These are phyloP conservation scores for Pulveroboletus ravenelii DNA, from an alignment of 768 basidiomycete species.

Conservation along the genomic window DNA sequence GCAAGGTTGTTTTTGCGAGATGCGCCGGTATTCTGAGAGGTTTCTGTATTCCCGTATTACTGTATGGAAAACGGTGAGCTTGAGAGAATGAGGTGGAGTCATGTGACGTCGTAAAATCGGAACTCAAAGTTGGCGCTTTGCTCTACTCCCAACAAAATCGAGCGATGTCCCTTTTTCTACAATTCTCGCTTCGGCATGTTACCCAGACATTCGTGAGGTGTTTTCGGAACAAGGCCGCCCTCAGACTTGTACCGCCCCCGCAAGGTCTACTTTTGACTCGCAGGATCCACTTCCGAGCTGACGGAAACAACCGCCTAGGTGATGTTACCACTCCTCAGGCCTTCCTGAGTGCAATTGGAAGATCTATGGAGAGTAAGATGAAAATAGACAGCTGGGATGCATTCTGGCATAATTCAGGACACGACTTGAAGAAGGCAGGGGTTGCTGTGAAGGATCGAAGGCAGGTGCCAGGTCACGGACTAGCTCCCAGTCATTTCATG, in stretches of 20 bases:
- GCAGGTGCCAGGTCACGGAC: constrained; percentile 36
- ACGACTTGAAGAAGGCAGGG: constrained; percentile 60
- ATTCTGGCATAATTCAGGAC: constrained; percentile 60
- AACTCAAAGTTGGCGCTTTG: neutral
- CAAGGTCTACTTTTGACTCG: constrained; percentile 14
- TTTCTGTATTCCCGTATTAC: neutral
- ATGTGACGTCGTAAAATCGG: neutral
- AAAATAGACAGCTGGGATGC: constrained; percentile 64
- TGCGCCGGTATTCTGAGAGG: constrained; percentile 76
- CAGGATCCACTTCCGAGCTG: neutral
- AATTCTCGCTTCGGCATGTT: constrained; percentile 16
- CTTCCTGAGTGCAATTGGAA: constrained; percentile 73
- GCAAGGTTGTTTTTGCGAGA: constrained; percentile 74
- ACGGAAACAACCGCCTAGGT: constrained; percentile 31
- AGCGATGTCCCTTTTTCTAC: constrained; percentile 23
- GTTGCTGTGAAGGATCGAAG: constrained; percentile 65
- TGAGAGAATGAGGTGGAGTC: neutral
- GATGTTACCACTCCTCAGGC: constrained; percentile 51
- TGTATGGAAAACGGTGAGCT: neutral
- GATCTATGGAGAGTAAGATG: constrained; percentile 61
- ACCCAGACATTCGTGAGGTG: constrained; percentile 22
- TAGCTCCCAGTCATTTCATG: constrained; percentile 4
- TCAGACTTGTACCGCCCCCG: constrained; percentile 20
- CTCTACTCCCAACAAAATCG: neutral
- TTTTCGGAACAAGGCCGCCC: constrained; percentile 28